Conservation (phyloP, 1,284 basidiomycete genomes). For the Retiboletus flavoniger region DNA sequence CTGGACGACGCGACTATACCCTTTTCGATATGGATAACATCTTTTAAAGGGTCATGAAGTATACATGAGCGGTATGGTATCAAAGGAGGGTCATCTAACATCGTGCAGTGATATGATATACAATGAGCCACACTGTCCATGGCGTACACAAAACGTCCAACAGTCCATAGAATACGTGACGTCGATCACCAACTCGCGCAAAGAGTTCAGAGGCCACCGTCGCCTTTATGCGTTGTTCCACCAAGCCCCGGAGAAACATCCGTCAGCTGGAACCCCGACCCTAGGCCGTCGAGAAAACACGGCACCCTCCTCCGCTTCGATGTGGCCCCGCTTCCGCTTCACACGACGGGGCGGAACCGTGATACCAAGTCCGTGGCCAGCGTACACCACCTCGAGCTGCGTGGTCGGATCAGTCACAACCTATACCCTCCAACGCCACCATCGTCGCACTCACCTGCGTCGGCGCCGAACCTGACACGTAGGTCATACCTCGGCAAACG, state of each 20-base stretch:
- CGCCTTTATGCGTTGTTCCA: neutral
- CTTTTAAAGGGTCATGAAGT: neutral
- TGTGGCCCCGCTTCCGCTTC: conserved; percentile 22
- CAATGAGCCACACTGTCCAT: neutral
- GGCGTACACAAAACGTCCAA: neutral
- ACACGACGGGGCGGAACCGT: conserved; percentile 1
- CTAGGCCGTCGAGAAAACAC: conserved; percentile 1
- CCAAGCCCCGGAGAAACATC: neutral
- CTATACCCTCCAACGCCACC: neutral
- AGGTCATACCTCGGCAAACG: neutral
- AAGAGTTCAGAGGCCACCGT: neutral
- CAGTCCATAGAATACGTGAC: neutral
- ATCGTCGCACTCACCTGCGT: conserved; percentile 6
- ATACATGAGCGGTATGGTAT: neutral
- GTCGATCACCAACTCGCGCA: neutral
- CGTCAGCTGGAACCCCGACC: neutral
- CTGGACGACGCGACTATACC: too few relatives aligned
- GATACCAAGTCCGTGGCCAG: conserved; percentile 14
- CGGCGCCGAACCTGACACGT: neutral
- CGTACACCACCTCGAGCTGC: conserved; percentile 10
- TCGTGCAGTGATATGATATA: neutral
- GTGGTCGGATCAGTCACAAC: neutral
- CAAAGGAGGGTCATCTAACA: conserved; percentile 4
- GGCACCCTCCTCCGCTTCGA: neutral
- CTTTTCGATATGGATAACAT: neutral